Evolutionary conservation across 192 early-diverging fungal species (phyloP).

Genomic region (Chytriomyces hyalinus): DNA sequence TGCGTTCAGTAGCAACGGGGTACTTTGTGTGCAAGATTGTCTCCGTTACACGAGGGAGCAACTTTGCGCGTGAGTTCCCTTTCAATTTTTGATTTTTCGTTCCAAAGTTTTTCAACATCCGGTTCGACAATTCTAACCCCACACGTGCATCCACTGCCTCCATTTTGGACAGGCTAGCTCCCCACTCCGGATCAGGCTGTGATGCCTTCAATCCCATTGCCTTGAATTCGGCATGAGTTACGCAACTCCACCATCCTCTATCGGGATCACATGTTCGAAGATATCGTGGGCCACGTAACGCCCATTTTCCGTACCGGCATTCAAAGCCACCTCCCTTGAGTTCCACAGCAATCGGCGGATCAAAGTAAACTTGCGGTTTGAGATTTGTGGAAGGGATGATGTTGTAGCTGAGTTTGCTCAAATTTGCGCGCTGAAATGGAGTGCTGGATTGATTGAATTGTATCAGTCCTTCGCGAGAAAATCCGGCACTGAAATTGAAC

Average conservation of each 20-base stretch:
- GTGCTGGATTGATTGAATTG: conserved; percentile 11
- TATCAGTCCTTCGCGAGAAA: conserved; percentile 3
- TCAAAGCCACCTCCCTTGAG: conserved; percentile 28
- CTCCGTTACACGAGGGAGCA: neutral
- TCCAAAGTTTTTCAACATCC: neutral
- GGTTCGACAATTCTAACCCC: neutral
- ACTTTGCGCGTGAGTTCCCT: neutral
- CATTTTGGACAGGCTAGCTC: neutral
- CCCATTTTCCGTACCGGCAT: conserved; percentile 17
- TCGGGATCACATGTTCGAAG: conserved; percentile 19
- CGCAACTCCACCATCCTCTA: conserved; percentile 11
- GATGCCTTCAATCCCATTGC: neutral
- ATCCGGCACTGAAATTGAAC: conserved; percentile 27
- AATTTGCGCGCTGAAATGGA: neutral
- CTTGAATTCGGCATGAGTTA: conserved; percentile 14
- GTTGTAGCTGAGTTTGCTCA: neutral
- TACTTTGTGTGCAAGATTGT: neutral
- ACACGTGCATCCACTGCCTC: neutral
- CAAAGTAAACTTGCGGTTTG: conserved; percentile 21
- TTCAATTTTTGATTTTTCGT: neutral
- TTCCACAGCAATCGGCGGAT: conserved; percentile 26
- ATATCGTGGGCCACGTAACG: conserved; percentile 20
- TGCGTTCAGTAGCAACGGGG: neutral
- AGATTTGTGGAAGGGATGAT: neutral
- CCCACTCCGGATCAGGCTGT: neutral